A percentile compares a stretch with the other conserved stretches of the same genome.
phyloP scores from a whole-genome alignment of 768 basidiomycete genomes.

The Kwoniella sp. region DNA sequence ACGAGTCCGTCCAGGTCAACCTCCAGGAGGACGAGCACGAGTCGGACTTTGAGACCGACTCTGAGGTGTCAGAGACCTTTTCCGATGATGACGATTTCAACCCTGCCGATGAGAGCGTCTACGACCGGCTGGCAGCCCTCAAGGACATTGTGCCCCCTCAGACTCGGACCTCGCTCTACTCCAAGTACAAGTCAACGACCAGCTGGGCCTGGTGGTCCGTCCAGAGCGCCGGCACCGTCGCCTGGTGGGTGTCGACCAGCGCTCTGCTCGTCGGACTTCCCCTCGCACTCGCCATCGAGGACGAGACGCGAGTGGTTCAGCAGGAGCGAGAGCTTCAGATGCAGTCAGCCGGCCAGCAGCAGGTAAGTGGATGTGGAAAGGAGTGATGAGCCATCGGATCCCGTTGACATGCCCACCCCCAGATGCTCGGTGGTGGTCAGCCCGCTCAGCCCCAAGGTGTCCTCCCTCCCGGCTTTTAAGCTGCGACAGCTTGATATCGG shows the following conservation, averaged over 20 bases:
- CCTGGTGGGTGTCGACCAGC: slow-evolving; percentile 92
- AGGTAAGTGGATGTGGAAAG: slow-evolving; percentile 56
- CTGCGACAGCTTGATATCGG: too few relatives aligned
- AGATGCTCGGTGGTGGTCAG: slow-evolving; percentile 72
- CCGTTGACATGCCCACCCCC: background rate
- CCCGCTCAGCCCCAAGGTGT: slow-evolving; percentile 55
- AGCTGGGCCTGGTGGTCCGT: slow-evolving; percentile 64
- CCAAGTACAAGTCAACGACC: slow-evolving; percentile 60
- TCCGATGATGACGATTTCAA: slow-evolving; percentile 54
- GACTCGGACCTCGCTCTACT: slow-evolving; percentile 70
- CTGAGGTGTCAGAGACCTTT: slow-evolving; percentile 58
- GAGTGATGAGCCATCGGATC: background rate
- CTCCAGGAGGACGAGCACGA: slow-evolving; percentile 56
- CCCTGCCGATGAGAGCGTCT: slow-evolving; percentile 71
- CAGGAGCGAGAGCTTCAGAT: slow-evolving; percentile 93
- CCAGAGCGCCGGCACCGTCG: slow-evolving; percentile 75
- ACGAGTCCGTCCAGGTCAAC: slow-evolving; percentile 35
- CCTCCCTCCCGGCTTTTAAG: slow-evolving; percentile 78
- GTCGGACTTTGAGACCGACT: slow-evolving; percentile 60
- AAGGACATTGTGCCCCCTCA: slow-evolving; percentile 92
- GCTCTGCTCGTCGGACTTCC: slow-evolving; percentile 91
- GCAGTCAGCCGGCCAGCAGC: slow-evolving; percentile 87
- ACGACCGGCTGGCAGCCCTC: slow-evolving; percentile 83
- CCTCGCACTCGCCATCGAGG: slow-evolving; percentile 85
- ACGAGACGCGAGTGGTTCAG: slow-evolving; percentile 87